Percentiles rank a stretch among this genome's conserved stretches.
Evolutionary conservation across 805 yeast species (phyloP).

Genomic region (Hanseniaspora occidentalis): DNA sequence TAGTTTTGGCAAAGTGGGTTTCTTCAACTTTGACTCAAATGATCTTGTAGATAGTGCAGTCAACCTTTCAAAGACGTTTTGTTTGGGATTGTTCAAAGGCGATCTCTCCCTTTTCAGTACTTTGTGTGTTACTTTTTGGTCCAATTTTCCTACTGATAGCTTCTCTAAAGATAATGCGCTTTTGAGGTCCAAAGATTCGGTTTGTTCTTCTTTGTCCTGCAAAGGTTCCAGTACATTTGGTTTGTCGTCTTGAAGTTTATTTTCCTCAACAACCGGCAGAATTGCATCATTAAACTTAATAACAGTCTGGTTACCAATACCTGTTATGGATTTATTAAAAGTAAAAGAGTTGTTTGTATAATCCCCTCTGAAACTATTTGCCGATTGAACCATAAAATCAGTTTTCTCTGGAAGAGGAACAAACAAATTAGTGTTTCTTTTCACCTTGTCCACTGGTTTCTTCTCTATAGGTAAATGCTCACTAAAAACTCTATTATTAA

Average conservation of each 20-base stretch:
- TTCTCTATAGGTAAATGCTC: not conserved
- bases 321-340: not conserved
- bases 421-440: slow-evolving; percentile 23
- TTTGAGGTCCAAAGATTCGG: too few relatives aligned
- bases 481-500: too few relatives aligned
- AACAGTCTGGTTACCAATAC: not conserved
- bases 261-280: not conserved
- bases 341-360: not conserved
- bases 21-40: slow-evolving; percentile 17
- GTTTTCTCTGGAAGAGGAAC: slow-evolving; percentile 24
- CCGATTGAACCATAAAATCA: slow-evolving; percentile 17
- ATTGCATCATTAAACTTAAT: too few relatives aligned
- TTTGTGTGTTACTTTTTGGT: not conserved
- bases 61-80: slow-evolving; percentile 22
- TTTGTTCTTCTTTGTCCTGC: too few relatives aligned
- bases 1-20: slow-evolving; percentile 3
- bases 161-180: too few relatives aligned
- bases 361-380: slow-evolving; percentile 3
- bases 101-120: slow-evolving; percentile 1
- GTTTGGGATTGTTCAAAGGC: not conserved
- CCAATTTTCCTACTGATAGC: too few relatives aligned
- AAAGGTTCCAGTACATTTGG: too few relatives aligned
- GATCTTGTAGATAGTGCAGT: slow-evolving; percentile 20
- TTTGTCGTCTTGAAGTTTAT: too few relatives aligned
- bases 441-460: slow-evolving; percentile 9